Conservation (phyloP, 768 basidiomycete genomes). For the Suillus subluteus region DNA sequence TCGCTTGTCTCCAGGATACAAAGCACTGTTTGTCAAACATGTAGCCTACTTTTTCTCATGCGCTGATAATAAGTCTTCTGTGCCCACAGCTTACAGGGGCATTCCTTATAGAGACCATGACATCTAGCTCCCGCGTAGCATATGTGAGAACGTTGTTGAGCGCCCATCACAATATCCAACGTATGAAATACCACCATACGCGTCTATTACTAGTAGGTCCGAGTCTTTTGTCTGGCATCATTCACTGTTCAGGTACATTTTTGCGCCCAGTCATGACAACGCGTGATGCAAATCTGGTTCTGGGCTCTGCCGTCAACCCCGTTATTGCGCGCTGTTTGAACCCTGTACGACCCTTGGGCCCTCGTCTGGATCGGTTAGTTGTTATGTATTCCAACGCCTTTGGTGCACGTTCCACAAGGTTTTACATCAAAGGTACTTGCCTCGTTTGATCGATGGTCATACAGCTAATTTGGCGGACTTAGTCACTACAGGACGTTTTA, state of each 20-base stretch:
- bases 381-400: slow-evolving; percentile 28
- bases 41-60: not conserved
- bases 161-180: slow-evolving; percentile 28
- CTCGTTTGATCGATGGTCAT: not conserved
- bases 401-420: slow-evolving; percentile 29
- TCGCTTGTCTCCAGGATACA: slow-evolving; percentile 11
- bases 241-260: slow-evolving; percentile 18
- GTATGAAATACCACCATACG: slow-evolving; percentile 20
- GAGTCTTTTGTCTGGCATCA: slow-evolving; percentile 22
- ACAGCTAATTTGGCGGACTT: slow-evolving; percentile 16
- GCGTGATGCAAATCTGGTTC: not conserved
- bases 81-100: slow-evolving; percentile 24
- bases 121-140: slow-evolving; percentile 32
- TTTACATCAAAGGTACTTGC: not conserved
- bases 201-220: slow-evolving; percentile 23
- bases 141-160: slow-evolving; percentile 30
- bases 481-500: slow-evolving; percentile 33
- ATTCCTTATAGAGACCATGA: slow-evolving; percentile 29
- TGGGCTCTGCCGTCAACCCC: slow-evolving; percentile 22
- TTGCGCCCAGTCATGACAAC: slow-evolving; percentile 4
- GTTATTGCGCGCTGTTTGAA: slow-evolving; percentile 29
- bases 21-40: slow-evolving; percentile 13
- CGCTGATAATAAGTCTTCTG: not conserved
- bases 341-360: slow-evolving; percentile 13
- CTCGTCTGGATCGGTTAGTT: slow-evolving; percentile 27